Evolutionary conservation across 1,284 basidiomycete species (phyloP).

Genomic region (Flammula alnicola): DNA sequence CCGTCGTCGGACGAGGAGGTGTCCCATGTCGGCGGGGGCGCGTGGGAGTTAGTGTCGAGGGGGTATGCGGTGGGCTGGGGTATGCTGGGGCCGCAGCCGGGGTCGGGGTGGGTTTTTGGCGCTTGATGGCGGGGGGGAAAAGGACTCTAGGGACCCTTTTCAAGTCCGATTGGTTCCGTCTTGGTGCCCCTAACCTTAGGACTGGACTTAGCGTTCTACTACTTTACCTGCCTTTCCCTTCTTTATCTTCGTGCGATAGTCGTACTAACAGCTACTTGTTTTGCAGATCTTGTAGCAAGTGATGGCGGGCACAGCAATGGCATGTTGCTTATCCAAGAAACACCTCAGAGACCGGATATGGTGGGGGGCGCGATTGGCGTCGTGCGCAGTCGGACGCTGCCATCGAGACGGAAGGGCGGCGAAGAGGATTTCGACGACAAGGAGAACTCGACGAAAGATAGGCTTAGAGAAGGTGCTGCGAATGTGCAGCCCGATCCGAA

Average conservation of each 20-base stretch:
- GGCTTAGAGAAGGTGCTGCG: background rate
- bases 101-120: conserved; percentile 21
- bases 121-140: conserved; percentile 31
- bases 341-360: background rate
- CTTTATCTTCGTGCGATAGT: conserved; percentile 4
- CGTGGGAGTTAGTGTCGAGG: conserved; percentile 50
- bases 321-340: conserved; percentile 3
- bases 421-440: conserved; percentile 11
- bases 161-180: conserved; percentile 53
- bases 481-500: conserved; percentile 1
- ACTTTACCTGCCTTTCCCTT: conserved; percentile 33
- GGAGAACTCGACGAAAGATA: conserved; percentile 7
- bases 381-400: conserved; percentile 64
- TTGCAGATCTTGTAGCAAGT: background rate
- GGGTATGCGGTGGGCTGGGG: conserved; percentile 1
- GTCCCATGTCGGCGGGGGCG: conserved; percentile 38
- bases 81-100: background rate
- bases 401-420: conserved; percentile 39
- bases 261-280: background rate
- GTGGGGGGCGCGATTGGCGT: conserved; percentile 40
- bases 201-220: no score
- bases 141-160: conserved; percentile 25
- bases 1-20: conserved; percentile 51
- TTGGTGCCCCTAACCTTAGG: no score
- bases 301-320: background rate